Percentiles rank a stretch among this genome's conserved stretches.
Conservation (phyloP, 352 stramenopile genomes). For the Pythium rishiriense region DNA sequence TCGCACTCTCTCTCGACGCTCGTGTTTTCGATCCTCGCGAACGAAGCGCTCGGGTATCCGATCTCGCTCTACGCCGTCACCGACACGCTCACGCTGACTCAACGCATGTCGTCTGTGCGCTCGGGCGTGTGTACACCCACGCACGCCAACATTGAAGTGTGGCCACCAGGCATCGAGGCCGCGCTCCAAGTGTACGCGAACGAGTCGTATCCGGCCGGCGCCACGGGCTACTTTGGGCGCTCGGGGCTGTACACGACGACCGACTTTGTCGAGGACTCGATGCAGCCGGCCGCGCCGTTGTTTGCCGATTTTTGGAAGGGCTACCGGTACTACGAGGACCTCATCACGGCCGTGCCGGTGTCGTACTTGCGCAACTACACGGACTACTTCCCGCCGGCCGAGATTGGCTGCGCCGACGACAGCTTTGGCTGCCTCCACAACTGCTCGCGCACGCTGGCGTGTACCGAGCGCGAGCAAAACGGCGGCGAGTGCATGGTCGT, state of each 20-base stretch:
- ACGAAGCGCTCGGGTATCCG: conserved; percentile 39
- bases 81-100: conserved; percentile 16
- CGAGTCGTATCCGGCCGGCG: conserved; percentile 40
- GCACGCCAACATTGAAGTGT: conserved; percentile 63
- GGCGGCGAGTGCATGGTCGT: conserved; percentile 40
- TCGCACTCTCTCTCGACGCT: conserved; percentile 41
- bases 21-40: conserved; percentile 46
- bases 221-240: conserved; percentile 41
- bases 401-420: conserved; percentile 32
- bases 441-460: conserved; percentile 47
- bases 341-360: conserved; percentile 37
- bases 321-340: conserved; percentile 39
- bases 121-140: conserved; percentile 46
- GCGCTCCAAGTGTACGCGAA: conserved; percentile 46
- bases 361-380: conserved; percentile 31
- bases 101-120: conserved; percentile 38
- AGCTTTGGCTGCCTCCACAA: conserved; percentile 45
- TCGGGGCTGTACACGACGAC: conserved; percentile 51
- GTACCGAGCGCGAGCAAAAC: conserved; percentile 44
- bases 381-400: conserved; percentile 33
- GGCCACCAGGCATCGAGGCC: conserved; percentile 36
- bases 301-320: conserved; percentile 53
- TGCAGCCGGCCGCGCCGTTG: conserved; percentile 11
- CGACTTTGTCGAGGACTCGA: conserved; percentile 28
- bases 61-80: conserved; percentile 26